These are phyloP conservation scores for Cutaneotrichosporon mucoides DNA, from an alignment of 1,284 basidiomycete species.

Conservation along the genomic window DNA sequence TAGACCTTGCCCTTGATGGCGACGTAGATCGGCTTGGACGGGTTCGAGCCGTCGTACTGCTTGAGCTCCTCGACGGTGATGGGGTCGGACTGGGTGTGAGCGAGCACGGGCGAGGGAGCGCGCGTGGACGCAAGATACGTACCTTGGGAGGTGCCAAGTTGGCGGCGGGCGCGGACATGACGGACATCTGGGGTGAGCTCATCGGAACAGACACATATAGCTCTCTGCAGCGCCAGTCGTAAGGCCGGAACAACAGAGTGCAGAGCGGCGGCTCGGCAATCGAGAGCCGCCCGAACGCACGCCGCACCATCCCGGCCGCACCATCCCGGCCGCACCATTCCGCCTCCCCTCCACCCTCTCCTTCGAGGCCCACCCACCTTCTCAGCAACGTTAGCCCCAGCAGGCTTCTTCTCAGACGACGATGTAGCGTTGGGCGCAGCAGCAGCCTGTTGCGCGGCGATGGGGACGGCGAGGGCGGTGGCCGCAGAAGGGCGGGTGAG, in stretches of 20 bases:
- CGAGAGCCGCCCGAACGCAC: too few species aligned
- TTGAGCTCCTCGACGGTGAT: constrained; percentile 40
- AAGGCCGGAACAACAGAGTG: background rate
- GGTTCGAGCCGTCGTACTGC: constrained; percentile 42
- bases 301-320: too few species aligned
- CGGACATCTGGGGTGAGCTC: constrained; percentile 1
- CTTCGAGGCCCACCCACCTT: constrained; percentile 41
- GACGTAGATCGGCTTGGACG: constrained; percentile 46
- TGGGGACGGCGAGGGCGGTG: too few species aligned
- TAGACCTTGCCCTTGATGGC: constrained; percentile 52
- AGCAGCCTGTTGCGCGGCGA: too few species aligned
- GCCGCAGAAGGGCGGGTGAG: constrained; percentile 22
- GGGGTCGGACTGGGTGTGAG: constrained; percentile 41
- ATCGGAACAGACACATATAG: too few species aligned
- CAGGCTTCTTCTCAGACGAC: constrained; percentile 30
- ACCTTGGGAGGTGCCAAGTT: constrained; percentile 45
- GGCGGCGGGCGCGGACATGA: constrained; percentile 48
- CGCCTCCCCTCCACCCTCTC: too few species aligned
- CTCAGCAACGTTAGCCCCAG: constrained; percentile 39
- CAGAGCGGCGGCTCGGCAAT: too few species aligned
- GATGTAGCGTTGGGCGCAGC: too few species aligned
- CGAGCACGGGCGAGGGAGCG: background rate
- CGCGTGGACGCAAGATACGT: constrained; percentile 4
- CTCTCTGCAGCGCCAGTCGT: too few species aligned
- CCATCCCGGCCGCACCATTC: too few species aligned